phyloP scores from a whole-genome alignment of 768 basidiomycete genomes.

The Jaapia argillacea region DNA sequence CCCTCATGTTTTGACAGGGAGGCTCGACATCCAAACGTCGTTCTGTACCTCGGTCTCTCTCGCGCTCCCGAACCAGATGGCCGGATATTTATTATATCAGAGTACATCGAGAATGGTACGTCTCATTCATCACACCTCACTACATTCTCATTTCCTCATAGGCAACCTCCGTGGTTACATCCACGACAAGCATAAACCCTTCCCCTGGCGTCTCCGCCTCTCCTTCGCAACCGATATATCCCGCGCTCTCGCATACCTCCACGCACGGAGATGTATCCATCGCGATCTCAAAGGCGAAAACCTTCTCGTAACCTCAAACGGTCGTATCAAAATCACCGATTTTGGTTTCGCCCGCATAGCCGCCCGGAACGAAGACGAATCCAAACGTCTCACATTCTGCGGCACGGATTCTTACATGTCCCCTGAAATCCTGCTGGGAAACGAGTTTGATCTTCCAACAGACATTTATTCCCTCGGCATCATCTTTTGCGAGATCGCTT shows the following conservation, averaged over 20 bases:
- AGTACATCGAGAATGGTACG: constrained; percentile 80
- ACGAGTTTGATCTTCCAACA: constrained; percentile 88
- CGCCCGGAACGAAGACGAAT: constrained; percentile 85
- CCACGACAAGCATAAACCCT: constrained; percentile 69
- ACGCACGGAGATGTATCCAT: constrained; percentile 84
- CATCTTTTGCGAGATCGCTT: constrained; percentile 87
- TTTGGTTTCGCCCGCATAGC: constrained; percentile 97
- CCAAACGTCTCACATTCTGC: constrained; percentile 74
- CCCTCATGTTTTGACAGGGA: constrained; percentile 32
- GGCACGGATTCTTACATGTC: constrained; percentile 97
- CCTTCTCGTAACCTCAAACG: constrained; percentile 88
- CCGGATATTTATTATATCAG: constrained; percentile 91
- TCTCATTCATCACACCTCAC: background rate
- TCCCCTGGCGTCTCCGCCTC: constrained; percentile 89
- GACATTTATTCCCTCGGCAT: constrained; percentile 93
- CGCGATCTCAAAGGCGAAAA: constrained; percentile 97
- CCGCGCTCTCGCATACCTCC: constrained; percentile 93
- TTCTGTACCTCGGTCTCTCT: constrained; percentile 85
- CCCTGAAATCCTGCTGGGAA: constrained; percentile 86
- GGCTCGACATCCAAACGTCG: constrained; percentile 87
- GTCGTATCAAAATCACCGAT: constrained; percentile 95
- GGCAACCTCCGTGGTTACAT: constrained; percentile 87
- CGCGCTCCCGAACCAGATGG: constrained; percentile 67
- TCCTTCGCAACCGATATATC: constrained; percentile 94
- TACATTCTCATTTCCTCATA: constrained; percentile 6